phyloP scores from a whole-genome alignment of 202 grass and related monocot genomes.

The Panicum hallii region DNA sequence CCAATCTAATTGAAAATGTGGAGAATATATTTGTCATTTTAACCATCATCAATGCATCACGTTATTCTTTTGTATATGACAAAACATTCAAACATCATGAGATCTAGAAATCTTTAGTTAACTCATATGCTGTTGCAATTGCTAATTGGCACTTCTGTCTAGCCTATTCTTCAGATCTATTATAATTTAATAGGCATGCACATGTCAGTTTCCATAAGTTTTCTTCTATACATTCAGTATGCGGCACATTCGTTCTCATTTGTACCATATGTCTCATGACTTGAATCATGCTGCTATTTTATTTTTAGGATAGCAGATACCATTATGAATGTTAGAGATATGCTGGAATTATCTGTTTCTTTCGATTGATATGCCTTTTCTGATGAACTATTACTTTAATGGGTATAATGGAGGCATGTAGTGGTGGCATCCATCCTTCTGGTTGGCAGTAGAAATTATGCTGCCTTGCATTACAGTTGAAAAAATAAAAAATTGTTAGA shows the following conservation, averaged over 20 bases:
- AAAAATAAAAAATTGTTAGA: not conserved
- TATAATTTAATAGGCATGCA: slow-evolving; percentile 2
- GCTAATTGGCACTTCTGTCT: not conserved
- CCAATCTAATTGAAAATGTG: slow-evolving; percentile 14
- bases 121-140: not conserved
- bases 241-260: not conserved
- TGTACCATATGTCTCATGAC: slow-evolving; percentile 14
- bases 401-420: not conserved
- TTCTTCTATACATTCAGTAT: slow-evolving; percentile 15
- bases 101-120: not conserved
- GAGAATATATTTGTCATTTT: not conserved
- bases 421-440: slow-evolving; percentile 12
- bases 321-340: not conserved
- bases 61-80: slow-evolving; percentile 29
- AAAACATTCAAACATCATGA: slow-evolving; percentile 39
- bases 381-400: not conserved
- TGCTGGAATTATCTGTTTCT: not conserved
- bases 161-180: slow-evolving; percentile 2
- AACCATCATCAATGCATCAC: not conserved
- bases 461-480: not conserved
- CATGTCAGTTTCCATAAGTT: not conserved
- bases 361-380: not conserved
- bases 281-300: slow-evolving; percentile 3
- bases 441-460: slow-evolving; percentile 8
- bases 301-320: not conserved